phyloP scores from a whole-genome alignment of 352 stramenopile species.

The Phytopythium cucurbitacearum region DNA sequence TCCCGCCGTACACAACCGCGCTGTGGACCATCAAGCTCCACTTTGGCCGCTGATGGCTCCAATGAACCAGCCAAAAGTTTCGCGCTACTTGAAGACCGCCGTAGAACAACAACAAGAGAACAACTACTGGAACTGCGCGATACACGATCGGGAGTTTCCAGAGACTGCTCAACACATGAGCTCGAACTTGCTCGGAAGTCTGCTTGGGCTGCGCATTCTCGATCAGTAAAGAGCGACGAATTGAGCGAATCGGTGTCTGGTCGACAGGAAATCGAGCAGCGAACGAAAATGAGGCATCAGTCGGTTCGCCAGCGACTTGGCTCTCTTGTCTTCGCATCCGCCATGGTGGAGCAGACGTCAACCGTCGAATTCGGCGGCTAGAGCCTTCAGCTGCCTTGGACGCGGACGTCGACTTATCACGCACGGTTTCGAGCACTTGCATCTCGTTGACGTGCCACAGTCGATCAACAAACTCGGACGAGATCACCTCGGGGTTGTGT shows the following conservation, averaged over 20 bases:
- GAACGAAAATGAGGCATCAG: neutral
- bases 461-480: constrained; percentile 40
- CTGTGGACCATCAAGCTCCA: constrained; percentile 22
- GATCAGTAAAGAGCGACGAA: too few species aligned
- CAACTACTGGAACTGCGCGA: neutral
- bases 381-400: neutral
- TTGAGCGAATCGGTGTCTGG: too few species aligned
- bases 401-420: constrained; percentile 18
- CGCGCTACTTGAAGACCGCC: constrained; percentile 21
- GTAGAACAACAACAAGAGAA: constrained; percentile 19
- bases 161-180: too few species aligned
- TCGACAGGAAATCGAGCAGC: neutral
- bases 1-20: constrained; percentile 19
- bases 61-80: constrained; percentile 34
- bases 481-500: constrained; percentile 47
- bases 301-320: neutral
- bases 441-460: constrained; percentile 28
- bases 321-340: constrained; percentile 3
- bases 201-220: too few species aligned
- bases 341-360: constrained; percentile 32
- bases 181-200: too few species aligned
- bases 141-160: neutral
- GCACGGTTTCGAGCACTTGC: constrained; percentile 18
- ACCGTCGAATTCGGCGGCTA: constrained; percentile 11
- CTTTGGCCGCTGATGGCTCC: constrained; percentile 23